Conservation (phyloP, 179 eudicot species). For the Beta macrorhiza region DNA sequence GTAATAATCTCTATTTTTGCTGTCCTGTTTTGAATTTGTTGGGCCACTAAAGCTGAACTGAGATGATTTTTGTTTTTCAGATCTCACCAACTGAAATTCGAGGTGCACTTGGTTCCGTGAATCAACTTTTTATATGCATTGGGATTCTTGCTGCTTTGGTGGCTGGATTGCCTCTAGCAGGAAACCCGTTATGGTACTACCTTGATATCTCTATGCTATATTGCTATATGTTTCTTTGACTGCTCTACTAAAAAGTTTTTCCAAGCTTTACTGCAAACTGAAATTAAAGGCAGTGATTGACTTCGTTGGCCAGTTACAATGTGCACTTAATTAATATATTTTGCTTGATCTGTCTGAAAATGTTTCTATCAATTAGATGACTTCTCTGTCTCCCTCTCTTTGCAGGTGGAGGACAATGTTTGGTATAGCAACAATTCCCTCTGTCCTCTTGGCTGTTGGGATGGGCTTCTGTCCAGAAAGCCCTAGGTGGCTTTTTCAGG, state of each 20-base stretch:
- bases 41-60: neutral
- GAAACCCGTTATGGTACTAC: constrained; percentile 80
- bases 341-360: too few relatives aligned
- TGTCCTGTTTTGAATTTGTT: neutral
- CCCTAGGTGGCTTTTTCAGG: constrained; percentile 98
- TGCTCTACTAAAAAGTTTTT: neutral
- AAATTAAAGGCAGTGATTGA: neutral
- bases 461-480: constrained; percentile 96
- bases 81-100: constrained; percentile 98
- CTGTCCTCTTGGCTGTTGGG: constrained; percentile 83
- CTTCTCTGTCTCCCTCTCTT: neutral
- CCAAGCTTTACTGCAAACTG: neutral
- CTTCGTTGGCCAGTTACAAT: neutral
- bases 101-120: constrained; percentile 95
- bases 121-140: constrained; percentile 90
- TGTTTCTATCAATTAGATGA: neutral
- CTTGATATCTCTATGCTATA: constrained; percentile 18
- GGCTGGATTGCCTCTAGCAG: constrained; percentile 92
- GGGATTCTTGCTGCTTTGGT: constrained; percentile 95
- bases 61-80: constrained; percentile 38
- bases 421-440: constrained; percentile 77
- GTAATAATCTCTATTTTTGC: constrained; percentile 31
- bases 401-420: constrained; percentile 97
- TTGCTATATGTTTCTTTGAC: neutral
- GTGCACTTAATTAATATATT: too few relatives aligned